Percentiles rank a stretch among this genome's conserved stretches.
These are phyloP conservation scores for Euphorbia pulcherrima DNA, from an alignment of 345 rosid genomes.

Conservation along the genomic window DNA sequence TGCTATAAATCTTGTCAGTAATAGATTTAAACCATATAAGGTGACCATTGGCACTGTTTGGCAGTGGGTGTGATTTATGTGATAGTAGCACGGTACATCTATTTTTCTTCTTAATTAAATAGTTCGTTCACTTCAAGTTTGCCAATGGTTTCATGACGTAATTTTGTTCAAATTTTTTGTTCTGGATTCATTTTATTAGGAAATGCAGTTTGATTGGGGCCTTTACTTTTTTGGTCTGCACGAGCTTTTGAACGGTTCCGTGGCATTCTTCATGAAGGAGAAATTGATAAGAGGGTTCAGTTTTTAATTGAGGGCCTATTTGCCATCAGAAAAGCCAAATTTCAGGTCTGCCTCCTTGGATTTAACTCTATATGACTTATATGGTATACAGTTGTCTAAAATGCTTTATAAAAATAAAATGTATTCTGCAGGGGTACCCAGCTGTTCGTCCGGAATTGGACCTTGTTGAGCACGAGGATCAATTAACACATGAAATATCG, in stretches of 20 bases:
- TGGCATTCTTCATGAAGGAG: conserved; percentile 85
- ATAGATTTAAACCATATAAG: not conserved
- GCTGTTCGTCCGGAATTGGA: conserved; percentile 85
- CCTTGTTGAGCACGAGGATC: conserved; percentile 80
- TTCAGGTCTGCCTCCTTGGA: conserved; percentile 41
- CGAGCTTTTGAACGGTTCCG: conserved; percentile 84
- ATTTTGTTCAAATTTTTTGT: not conserved
- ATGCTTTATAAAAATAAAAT: conserved; percentile 5
- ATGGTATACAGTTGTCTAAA: not conserved
- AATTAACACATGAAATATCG: conserved; percentile 77
- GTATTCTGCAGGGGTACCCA: conserved; percentile 60
- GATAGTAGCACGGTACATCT: not conserved
- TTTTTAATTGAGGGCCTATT: conserved; percentile 74
- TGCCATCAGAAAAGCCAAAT: conserved; percentile 68
- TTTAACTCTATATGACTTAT: not conserved
- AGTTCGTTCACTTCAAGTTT: not conserved
- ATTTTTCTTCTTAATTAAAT: not conserved
- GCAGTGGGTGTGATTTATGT: not conserved
- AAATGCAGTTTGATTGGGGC: conserved; percentile 4
- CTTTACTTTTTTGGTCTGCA: not conserved
- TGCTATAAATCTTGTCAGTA: not conserved
- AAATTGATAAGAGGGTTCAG: conserved; percentile 80
- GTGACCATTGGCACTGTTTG: not conserved
- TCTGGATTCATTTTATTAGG: not conserved
- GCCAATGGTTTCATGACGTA: not conserved